These are phyloP conservation scores for Cordyceps farinosa DNA, from an alignment of 2,329 filamentous ascomycete genomes.

Conservation along the genomic window DNA sequence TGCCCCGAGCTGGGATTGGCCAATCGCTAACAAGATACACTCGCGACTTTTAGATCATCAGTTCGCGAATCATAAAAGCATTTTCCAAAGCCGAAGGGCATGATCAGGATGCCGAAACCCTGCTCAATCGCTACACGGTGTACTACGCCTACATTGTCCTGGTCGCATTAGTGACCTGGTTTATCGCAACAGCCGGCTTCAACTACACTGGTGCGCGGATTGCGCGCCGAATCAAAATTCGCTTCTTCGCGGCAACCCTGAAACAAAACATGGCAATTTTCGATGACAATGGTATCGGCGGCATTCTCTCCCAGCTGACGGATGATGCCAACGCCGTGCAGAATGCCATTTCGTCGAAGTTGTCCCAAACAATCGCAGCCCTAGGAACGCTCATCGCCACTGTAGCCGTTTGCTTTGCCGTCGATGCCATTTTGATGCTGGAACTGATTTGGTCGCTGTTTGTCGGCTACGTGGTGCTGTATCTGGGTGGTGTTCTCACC, in stretches of 20 bases:
- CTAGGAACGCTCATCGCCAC: background rate
- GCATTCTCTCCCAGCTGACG: background rate
- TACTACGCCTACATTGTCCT: slow-evolving; percentile 24
- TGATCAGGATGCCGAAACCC: background rate
- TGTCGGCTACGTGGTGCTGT: background rate
- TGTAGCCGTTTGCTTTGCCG: background rate
- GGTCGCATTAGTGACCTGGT: slow-evolving; percentile 34
- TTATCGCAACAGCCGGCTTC: slow-evolving; percentile 26
- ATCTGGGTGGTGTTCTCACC: background rate
- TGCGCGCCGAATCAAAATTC: slow-evolving; percentile 1
- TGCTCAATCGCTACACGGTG: background rate
- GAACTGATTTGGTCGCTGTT: background rate
- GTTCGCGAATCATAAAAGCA: background rate
- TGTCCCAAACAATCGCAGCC: background rate
- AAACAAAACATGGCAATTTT: slow-evolving; percentile 32
- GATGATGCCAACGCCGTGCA: background rate
- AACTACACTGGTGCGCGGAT: slow-evolving; percentile 8
- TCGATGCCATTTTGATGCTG: background rate
- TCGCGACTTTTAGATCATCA: background rate
- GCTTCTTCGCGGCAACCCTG: slow-evolving; percentile 26
- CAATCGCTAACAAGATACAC: background rate
- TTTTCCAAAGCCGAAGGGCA: background rate
- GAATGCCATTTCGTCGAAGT: background rate
- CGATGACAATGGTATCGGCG: slow-evolving; percentile 27
- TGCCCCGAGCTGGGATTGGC: background rate